Evolutionary conservation across 2,329 filamentous ascomycete genomes (phyloP).

Genomic region (Cladorrhinum sp.): DNA sequence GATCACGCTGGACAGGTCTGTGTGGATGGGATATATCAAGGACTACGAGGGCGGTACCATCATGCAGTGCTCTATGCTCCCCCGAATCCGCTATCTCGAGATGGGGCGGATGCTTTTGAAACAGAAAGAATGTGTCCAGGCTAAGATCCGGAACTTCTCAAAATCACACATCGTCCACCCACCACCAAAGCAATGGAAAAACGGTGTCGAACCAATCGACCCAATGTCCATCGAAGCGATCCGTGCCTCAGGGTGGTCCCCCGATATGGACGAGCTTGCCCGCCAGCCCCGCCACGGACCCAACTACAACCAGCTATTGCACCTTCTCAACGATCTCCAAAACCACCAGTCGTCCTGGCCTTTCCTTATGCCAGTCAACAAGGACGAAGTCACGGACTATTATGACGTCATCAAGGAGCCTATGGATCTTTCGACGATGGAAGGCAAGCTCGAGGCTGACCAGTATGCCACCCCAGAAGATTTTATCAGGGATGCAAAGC

Average conservation of each 20-base stretch:
- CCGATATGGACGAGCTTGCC: slow-evolving; percentile 95
- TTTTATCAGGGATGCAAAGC: slow-evolving; percentile 81
- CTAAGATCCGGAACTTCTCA: slow-evolving; percentile 89
- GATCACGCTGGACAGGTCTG: slow-evolving; percentile 82
- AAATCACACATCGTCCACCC: slow-evolving; percentile 89
- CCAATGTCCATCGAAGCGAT: slow-evolving; percentile 85
- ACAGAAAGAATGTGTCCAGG: slow-evolving; percentile 91
- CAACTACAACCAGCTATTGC: slow-evolving; percentile 90
- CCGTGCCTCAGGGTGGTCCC: slow-evolving; percentile 88
- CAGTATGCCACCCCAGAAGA: slow-evolving; percentile 89
- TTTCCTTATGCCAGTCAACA: slow-evolving; percentile 88
- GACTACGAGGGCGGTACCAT: slow-evolving; percentile 98
- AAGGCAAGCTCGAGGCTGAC: slow-evolving; percentile 89
- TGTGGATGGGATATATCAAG: slow-evolving; percentile 99
- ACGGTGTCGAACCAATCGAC: slow-evolving; percentile 66
- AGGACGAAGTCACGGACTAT: slow-evolving; percentile 96
- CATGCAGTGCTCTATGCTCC: slow-evolving; percentile 98
- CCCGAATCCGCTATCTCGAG: slow-evolving; percentile 90
- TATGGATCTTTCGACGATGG: slow-evolving; percentile 96
- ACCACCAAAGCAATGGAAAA: slow-evolving; percentile 76
- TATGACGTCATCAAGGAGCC: slow-evolving; percentile 98
- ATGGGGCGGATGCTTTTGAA: slow-evolving; percentile 91
- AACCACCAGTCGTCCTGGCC: slow-evolving; percentile 94
- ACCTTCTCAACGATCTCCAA: slow-evolving; percentile 90
- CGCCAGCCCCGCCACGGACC: slow-evolving; percentile 93